Evolutionary conservation across 352 stramenopile species (phyloP), one percentile per base, ranked within the genome.

Genomic region (Globisporangium takayamanum): DNA sequence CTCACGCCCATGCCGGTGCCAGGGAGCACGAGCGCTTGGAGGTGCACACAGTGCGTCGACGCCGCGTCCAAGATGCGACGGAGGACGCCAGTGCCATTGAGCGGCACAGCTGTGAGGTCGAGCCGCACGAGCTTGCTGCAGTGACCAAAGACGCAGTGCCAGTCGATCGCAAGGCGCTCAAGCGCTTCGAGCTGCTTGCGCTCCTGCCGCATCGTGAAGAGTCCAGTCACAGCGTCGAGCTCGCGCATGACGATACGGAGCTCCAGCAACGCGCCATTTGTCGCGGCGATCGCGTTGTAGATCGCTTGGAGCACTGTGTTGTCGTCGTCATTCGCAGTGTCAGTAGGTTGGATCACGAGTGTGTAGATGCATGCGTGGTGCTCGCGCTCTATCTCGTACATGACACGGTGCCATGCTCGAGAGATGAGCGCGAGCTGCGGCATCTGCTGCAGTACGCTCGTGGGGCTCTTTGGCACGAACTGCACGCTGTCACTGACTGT

Each of bases 21-120:
- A n/a, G 57, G 57, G 2, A 62, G 49, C 12, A 57, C 28, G 18
- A 62, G 42, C 42, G 57, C 50, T 42, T 63, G 49, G 18, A 63
- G 51, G 14, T 53, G 18, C 1, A 37, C 22, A 14, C 57, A 63
- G 37, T 63, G 57, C 5, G 8, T 45, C 26, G 57, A 63, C 12
- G 50, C 57, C 0, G 56, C 56, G 5, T 48, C 25, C 14, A 72
- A 26, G 18, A 66, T 59, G 14, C 14, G 6, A 3, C 12, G 3
- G 12, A 68, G 5, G 12, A 49, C 63, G 56, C 2, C 25, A 30
- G 8, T n/a, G 15, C 55, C 61, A 8, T 53, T 59, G 7, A 72
- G 48, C 3, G 61, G 33, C 11, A 68, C 25, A 11, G 18, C 22
- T 1, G 45, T 52, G 30, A 67, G 54, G 46, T 69, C 66, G 1